These are phyloP conservation scores for Ceratocystis huliohia DNA, from an alignment of 2,329 filamentous ascomycete species.

Conservation along the genomic window DNA sequence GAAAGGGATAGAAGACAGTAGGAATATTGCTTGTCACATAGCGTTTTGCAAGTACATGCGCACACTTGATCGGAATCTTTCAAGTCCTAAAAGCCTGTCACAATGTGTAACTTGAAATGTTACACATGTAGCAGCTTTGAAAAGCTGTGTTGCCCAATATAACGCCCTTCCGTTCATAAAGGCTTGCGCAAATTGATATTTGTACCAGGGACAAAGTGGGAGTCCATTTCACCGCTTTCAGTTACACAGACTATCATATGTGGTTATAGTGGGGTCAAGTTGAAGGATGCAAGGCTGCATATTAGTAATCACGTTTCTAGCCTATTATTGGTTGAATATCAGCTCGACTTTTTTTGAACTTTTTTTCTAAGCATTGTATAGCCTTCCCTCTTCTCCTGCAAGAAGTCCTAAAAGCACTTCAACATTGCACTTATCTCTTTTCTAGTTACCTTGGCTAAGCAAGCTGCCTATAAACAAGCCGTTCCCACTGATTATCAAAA, in stretches of 20 bases:
- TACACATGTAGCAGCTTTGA: no score
- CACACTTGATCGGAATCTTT: no score
- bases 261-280: background rate
- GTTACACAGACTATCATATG: background rate
- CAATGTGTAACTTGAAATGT: no score
- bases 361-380: conserved; percentile 5
- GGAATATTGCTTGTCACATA: no score
- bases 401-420: background rate
- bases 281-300: conserved; percentile 4
- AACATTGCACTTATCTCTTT: background rate
- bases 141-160: no score
- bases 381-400: background rate
- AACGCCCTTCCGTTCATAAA: no score
- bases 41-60: no score
- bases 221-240: no score
- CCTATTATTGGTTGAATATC: background rate
- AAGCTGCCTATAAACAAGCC: background rate
- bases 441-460: background rate
- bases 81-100: no score
- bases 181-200: no score
- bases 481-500: background rate
- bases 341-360: conserved; percentile 10
- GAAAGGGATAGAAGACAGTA: no score
- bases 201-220: no score
- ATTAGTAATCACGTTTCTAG: background rate